These are phyloP conservation scores for Ophiostoma himal-ulmi DNA, from an alignment of 2,329 filamentous ascomycete genomes.

Conservation along the genomic window DNA sequence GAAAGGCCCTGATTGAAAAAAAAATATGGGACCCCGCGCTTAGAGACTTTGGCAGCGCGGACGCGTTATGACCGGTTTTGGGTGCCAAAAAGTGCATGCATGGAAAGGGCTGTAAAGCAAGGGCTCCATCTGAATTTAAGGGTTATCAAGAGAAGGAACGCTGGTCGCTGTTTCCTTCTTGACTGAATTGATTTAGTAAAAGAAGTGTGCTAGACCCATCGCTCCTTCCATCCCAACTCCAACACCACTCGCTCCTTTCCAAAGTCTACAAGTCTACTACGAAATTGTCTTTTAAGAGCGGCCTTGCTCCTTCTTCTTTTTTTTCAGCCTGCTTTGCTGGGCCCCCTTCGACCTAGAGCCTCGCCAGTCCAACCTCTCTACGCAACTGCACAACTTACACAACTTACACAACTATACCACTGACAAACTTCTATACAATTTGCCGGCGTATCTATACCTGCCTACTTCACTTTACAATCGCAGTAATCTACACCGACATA, in stretches of 20 bases:
- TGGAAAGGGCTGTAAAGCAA: background rate
- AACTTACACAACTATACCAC: background rate
- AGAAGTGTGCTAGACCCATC: background rate
- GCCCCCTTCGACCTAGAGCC: background rate
- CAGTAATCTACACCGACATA: background rate
- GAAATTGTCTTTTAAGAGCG: background rate
- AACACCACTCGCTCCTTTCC: background rate
- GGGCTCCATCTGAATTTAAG: background rate
- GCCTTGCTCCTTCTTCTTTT: background rate
- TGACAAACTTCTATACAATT: background rate
- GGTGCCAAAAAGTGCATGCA: background rate
- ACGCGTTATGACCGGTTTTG: slow-evolving; percentile 18
- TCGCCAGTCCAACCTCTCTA: background rate
- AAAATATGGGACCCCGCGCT: slow-evolving; percentile 23
- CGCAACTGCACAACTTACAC: background rate
- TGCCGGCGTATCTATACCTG: background rate
- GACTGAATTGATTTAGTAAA: background rate
- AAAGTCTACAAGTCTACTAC: background rate
- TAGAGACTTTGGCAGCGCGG: slow-evolving; percentile 1
- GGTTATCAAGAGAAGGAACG: background rate
- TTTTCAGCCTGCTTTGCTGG: background rate
- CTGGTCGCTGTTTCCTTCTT: background rate
- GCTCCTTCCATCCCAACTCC: background rate
- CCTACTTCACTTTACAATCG: background rate
- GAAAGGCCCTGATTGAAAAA: background rate